Conservation (phyloP, 169 alveolate genomes). For the Blepharisma undulans region DNA sequence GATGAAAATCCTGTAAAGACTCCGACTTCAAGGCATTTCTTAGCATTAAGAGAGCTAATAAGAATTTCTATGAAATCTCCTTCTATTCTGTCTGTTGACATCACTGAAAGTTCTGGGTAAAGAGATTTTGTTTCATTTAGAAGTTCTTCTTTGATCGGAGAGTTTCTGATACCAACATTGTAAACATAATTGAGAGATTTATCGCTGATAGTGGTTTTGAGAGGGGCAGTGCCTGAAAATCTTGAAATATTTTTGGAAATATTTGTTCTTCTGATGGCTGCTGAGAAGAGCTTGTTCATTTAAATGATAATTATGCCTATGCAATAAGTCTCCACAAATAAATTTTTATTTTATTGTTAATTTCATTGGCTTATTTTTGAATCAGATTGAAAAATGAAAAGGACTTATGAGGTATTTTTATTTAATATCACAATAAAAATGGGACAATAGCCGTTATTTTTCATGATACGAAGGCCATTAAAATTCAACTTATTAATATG, state of each 20-base stretch:
- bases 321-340: too few species aligned
- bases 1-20: conserved; percentile 68
- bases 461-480: too few species aligned
- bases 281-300: background rate
- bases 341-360: too few species aligned
- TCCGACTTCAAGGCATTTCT: conserved; percentile 64
- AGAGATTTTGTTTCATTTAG: conserved; percentile 27
- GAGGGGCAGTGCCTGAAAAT: background rate
- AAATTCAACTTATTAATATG: too few species aligned
- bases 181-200: background rate
- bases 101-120: background rate
- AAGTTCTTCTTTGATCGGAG: conserved; percentile 18
- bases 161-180: background rate
- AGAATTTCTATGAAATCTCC: conserved; percentile 52
- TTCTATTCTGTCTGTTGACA: conserved; percentile 47
- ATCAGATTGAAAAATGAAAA: too few species aligned
- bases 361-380: too few species aligned
- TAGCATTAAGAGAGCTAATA: conserved; percentile 27
- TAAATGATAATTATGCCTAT: background rate
- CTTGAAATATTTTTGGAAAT: background rate
- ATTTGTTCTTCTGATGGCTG: background rate
- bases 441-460: too few species aligned
- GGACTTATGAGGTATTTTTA: too few species aligned
- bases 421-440: too few species aligned
- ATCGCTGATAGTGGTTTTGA: background rate